Conservation (phyloP, 495 filamentous ascomycete genomes). For the Podospora bellae-mahoneyi region DNA sequence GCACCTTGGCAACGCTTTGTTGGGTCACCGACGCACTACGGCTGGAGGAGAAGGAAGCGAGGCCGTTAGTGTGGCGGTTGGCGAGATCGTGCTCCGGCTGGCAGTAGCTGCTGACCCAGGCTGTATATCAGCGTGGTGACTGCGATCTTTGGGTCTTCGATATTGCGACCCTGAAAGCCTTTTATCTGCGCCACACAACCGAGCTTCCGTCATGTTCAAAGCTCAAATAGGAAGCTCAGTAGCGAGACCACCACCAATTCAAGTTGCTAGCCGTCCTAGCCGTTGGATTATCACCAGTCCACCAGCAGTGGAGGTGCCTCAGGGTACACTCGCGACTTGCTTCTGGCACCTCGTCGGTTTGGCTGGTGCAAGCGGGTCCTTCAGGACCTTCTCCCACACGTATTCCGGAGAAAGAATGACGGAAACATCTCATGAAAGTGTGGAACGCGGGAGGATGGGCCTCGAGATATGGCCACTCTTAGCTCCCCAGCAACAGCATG, state of each 20-base stretch:
- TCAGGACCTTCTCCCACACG: conserved; percentile 1
- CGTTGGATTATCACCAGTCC: not conserved
- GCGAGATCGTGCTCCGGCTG: conserved; percentile 8
- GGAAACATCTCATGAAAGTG: not conserved
- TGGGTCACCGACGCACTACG: not conserved
- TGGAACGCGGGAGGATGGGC: not conserved
- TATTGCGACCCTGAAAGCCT: conserved; percentile 19
- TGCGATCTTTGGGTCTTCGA: conserved; percentile 11
- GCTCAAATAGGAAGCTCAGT: conserved; percentile 10
- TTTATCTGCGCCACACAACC: conserved; percentile 12
- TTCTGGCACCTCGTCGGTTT: not conserved
- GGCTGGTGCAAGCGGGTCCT: not conserved
- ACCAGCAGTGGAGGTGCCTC: not conserved
- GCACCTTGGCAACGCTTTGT: conserved; percentile 7
- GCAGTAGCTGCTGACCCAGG: conserved; percentile 6
- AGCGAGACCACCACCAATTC: not conserved
- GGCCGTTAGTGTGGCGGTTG: conserved; percentile 14
- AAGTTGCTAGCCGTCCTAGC: not conserved
- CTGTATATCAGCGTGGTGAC: conserved; percentile 21
- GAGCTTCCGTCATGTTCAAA: conserved; percentile 1
- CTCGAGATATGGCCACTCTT: not conserved
- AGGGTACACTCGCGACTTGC: not conserved
- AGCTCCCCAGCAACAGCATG: not conserved
- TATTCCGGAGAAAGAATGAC: not conserved
- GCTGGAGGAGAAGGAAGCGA: conserved; percentile 11